These are phyloP conservation scores for Kalaharituber pfeilii DNA, from an alignment of 2,329 filamentous ascomycete species.

Conservation along the genomic window DNA sequence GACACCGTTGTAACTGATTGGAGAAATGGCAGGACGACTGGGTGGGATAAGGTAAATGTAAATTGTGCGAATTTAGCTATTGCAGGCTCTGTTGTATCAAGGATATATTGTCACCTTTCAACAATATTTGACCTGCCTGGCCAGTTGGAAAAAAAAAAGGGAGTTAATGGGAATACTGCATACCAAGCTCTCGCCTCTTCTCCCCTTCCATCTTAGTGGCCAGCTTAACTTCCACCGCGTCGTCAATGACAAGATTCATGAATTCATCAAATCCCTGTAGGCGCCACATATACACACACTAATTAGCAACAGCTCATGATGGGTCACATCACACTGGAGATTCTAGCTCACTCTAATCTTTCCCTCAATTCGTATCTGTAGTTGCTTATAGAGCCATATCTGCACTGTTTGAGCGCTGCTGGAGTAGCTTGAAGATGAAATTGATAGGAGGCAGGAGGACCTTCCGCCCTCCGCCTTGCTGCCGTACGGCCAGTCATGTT, in stretches of 20 bases:
- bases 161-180: constrained; percentile 23
- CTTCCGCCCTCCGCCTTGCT: constrained; percentile 40
- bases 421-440: constrained; percentile 87
- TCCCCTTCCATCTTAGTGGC: constrained; percentile 68
- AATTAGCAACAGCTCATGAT: neutral
- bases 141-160: constrained; percentile 9
- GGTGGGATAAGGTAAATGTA: neutral
- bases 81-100: constrained; percentile 18
- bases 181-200: constrained; percentile 63
- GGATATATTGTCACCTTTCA: constrained; percentile 48
- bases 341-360: constrained; percentile 64
- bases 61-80: neutral
- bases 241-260: constrained; percentile 95
- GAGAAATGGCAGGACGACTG: neutral
- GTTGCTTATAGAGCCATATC: constrained; percentile 95
- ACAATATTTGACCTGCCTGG: constrained; percentile 47
- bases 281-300: neutral
- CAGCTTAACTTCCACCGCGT: constrained; percentile 80
- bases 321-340: neutral
- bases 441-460: constrained; percentile 64
- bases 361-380: constrained; percentile 83
- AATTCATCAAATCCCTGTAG: constrained; percentile 93
- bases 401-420: constrained; percentile 62
- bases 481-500: constrained; percentile 3
- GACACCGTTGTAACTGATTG: too few species aligned